Evolutionary conservation across 2,329 filamentous ascomycete species (phyloP), one percentile per base, ranked within the genome.

Genomic region (Aspergillus glaucus): DNA sequence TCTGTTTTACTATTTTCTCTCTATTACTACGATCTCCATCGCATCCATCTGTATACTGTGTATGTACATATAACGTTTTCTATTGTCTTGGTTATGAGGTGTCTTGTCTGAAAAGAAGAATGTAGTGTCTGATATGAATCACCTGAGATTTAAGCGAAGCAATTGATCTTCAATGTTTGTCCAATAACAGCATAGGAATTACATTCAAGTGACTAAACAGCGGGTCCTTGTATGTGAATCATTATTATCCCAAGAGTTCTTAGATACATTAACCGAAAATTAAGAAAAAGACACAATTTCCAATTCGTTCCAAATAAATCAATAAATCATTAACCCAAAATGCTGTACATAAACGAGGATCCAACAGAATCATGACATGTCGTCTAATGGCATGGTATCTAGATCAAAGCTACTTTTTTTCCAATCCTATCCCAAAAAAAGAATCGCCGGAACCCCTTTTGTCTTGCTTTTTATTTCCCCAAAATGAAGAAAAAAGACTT

Each of bases 11-110:
- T 39, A 39, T 17, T 19, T 39, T 30, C 26, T 28, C 26, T 30
- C 26, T 12, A 30, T 30, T 30, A 12, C 26, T 12, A 19, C 17
- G 15, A 40, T 40, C 17, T 40, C 26, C 10, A 42, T 41, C 15
- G n/a, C 37, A 45, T 28, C 26, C 19, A 40, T 19, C 10, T 21
- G 60, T 59, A 62, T 65, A 61, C 56, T 62, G 56, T 66, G 62
- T 65, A 66, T 58, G 65, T 64, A 65, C 51, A 54, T 44, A 52
- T 50, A 49, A 42, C 14, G 17, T 40, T 21, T 21, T 40, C 34
- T 17, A 8, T 37, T 40, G 17, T 40, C 37, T 40, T 40, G 37
- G 37, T 12, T 40, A 22, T 40, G 26, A 30, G 9, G 10, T 12
- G 26, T 30, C 26, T 30, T 30, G 37, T 36, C n/a, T 7, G 34